Evolutionary conservation across 495 filamentous ascomycete genomes (phyloP), one percentile per base, ranked within the genome.

Genomic region (Hypoxylon crocopeplum): DNA sequence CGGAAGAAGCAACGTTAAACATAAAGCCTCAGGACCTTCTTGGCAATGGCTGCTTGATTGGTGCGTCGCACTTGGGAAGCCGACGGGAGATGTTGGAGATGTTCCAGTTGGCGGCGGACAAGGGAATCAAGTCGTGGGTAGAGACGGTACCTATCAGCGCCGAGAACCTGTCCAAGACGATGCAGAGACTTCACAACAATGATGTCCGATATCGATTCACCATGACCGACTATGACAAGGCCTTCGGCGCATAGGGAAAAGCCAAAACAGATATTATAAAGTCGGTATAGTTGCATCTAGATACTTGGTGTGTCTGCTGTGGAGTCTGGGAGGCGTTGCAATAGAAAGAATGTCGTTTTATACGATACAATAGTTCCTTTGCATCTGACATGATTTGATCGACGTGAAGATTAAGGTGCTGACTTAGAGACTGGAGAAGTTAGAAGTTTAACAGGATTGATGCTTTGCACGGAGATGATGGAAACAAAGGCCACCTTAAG

Each of bases 111-210:
- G 90, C 91, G 1, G 86, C 83, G 6, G 89, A 93, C 62, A 89
- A 90, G 83, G 86, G 86, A 1, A 82, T 97, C 51, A 86, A 87
- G 77, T 84, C 86, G 24, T 92, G 88, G 88, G 88, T 96, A 17
- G 82, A 96, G 78, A 84, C 86, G 67, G 79, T 94, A 30, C 76
- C 84, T 25, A 87, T 96, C 62, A 83, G 80, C 51, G 84, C 84
- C 52, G 80, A 87, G 71, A 87, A 88, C 4, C 79, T 90, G 66
- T 82, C 82, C 62, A 79, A 85, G 72, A 86, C 85, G 1, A 81
- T 95, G 65, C 64, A 79, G 66, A 79, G 83, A 48, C 82, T 96
- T 64, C 75, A 86, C 52, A 86, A 88, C 52, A 90, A 85, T 41
- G 86, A 91, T 64, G 75, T 79, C 1, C 60, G 75, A 52, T 83